These are phyloP conservation scores for Wickerhamiella allomyrinae DNA, from an alignment of 805 yeast species.

Conservation along the genomic window DNA sequence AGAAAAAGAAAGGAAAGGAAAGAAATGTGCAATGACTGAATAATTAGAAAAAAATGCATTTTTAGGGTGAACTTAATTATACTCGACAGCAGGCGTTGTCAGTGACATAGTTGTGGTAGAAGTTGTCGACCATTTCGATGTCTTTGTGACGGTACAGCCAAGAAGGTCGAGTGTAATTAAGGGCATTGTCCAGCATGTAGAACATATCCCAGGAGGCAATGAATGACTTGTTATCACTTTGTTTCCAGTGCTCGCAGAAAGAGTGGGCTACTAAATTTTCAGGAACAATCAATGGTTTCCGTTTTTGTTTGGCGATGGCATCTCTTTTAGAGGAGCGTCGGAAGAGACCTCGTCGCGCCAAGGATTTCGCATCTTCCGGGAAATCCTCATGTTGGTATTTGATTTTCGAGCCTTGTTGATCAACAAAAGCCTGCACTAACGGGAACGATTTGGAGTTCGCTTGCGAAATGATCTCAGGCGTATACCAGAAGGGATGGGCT, in stretches of 20 bases:
- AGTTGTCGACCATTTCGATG: conserved; percentile 6
- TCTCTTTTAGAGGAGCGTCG: background rate
- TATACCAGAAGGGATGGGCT: conserved; percentile 81
- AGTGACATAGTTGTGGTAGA: conserved; percentile 11
- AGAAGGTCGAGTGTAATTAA: conserved; percentile 11
- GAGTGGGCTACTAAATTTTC: background rate
- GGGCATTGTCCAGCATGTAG: conserved; percentile 17
- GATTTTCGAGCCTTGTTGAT: conserved; percentile 10
- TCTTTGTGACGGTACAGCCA: conserved; percentile 8
- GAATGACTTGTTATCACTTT: conserved; percentile 12
- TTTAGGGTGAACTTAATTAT: background rate
- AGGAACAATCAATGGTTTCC: background rate
- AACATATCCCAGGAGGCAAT: conserved; percentile 24
- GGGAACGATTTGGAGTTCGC: conserved; percentile 13
- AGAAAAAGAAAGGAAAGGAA: no score
- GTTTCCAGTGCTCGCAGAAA: background rate
- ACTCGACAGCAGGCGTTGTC: conserved; percentile 7
- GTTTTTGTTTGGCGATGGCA: background rate
- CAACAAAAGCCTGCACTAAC: conserved; percentile 6
- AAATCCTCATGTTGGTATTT: no score
- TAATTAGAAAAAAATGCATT: no score
- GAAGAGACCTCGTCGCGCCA: background rate
- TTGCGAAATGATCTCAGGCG: conserved; percentile 21
- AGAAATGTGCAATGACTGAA: no score
- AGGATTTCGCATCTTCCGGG: background rate